phyloP scores from a whole-genome alignment of 495 filamentous ascomycete genomes.

The Penicillium diatomitis region DNA sequence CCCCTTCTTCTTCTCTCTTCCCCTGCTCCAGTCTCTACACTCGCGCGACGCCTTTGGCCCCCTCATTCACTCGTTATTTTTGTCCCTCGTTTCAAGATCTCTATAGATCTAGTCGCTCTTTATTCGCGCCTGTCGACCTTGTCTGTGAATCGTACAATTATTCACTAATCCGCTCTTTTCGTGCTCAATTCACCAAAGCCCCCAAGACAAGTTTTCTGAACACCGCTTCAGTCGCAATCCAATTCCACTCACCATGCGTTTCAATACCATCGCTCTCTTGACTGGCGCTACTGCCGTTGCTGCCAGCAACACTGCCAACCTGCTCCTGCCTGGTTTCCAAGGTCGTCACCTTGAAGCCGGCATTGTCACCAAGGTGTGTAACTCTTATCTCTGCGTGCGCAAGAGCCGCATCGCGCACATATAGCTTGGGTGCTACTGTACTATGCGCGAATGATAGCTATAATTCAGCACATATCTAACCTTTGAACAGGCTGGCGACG shows the following conservation, averaged over 20 bases:
- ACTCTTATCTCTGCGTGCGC: not conserved
- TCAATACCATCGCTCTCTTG: slow-evolving; percentile 19
- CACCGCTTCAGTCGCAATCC: too few species aligned
- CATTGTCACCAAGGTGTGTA: slow-evolving; percentile 19
- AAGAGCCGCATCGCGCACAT: not conserved
- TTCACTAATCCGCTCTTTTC: slow-evolving; percentile 9
- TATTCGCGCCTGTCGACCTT: slow-evolving; percentile 10
- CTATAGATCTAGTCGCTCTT: slow-evolving; percentile 23
- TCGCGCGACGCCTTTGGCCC: slow-evolving; percentile 5
- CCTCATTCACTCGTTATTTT: slow-evolving; percentile 9
- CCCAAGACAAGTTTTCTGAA: too few species aligned
- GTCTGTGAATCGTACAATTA: slow-evolving; percentile 12
- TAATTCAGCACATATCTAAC: not conserved
- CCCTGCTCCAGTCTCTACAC: slow-evolving; percentile 1
- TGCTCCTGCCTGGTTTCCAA: slow-evolving; percentile 24
- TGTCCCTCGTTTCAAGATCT: slow-evolving; percentile 12
- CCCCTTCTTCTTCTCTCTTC: slow-evolving; percentile 5
- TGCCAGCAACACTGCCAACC: slow-evolving; percentile 21
- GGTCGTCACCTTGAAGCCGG: slow-evolving; percentile 14
- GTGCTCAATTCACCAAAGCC: slow-evolving; percentile 9
- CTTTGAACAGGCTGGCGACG: slow-evolving; percentile 12
- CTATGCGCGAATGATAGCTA: not conserved
- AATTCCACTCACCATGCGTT: slow-evolving; percentile 17
- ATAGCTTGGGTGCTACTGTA: too few species aligned
- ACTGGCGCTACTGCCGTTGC: slow-evolving; percentile 19